A percentile compares a stretch with the other conserved stretches of the same genome.
phyloP scores from a whole-genome alignment of 495 filamentous ascomycete species.

The Hyaloscypha finlandica region DNA sequence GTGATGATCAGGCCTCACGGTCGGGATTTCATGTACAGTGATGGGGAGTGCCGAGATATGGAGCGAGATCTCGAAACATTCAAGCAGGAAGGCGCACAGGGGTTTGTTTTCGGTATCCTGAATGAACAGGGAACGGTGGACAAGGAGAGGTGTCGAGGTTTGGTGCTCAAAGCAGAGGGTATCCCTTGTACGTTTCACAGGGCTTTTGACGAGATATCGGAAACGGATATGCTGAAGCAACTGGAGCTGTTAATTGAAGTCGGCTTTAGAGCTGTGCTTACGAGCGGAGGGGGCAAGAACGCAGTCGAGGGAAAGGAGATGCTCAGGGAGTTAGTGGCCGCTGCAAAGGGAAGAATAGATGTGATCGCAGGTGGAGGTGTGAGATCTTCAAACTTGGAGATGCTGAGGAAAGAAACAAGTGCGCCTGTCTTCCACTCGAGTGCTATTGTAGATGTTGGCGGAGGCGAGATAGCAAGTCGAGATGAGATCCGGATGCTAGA shows the following conservation, averaged over 20 bases:
- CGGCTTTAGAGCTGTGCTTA: conserved; percentile 50
- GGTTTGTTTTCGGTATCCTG: conserved; percentile 55
- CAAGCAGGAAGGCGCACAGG: conserved; percentile 41
- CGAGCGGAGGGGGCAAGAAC: conserved; percentile 46
- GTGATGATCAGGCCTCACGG: conserved; percentile 53
- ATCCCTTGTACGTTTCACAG: conserved; percentile 56
- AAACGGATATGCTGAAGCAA: conserved; percentile 33
- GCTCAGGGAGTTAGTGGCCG: conserved; percentile 23
- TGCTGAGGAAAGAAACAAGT: conserved; percentile 33
- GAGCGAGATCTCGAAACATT: conserved; percentile 38
- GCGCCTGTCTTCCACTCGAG: conserved; percentile 44
- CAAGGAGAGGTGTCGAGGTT: conserved; percentile 36
- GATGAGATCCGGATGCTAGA: conserved; percentile 20
- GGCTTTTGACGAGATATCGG: conserved; percentile 48
- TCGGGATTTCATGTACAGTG: conserved; percentile 43
- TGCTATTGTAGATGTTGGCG: conserved; percentile 33
- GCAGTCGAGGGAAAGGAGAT: conserved; percentile 41
- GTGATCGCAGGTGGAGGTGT: conserved; percentile 36
- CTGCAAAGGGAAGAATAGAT: conserved; percentile 22
- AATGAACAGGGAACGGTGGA: conserved; percentile 37
- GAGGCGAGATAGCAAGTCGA: conserved; percentile 10
- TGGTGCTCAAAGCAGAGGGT: conserved; percentile 43
- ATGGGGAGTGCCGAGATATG: conserved; percentile 45
- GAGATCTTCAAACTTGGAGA: conserved; percentile 38
- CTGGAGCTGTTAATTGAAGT: conserved; percentile 39